phyloP scores from a whole-genome alignment of 202 grass and related monocot species.

The Zoysia matrella region DNA sequence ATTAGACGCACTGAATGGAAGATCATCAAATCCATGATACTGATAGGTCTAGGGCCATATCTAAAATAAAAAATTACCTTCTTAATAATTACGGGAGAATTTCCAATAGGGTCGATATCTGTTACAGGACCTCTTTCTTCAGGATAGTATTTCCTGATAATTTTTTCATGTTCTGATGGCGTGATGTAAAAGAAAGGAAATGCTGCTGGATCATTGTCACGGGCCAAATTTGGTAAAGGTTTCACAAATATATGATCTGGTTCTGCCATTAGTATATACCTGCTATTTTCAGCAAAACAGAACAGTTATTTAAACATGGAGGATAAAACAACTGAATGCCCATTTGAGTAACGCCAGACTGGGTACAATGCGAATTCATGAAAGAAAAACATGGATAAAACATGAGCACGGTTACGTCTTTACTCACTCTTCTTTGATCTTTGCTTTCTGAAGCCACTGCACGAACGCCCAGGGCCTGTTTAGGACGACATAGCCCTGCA shows the following conservation, averaged over 20 bases:
- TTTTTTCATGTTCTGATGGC: slow-evolving; percentile 72
- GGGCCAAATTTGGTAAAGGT: slow-evolving; percentile 86
- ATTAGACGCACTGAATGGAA: slow-evolving; percentile 19
- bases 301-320: slow-evolving; percentile 26
- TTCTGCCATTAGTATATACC: slow-evolving; percentile 97
- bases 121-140: slow-evolving; percentile 78
- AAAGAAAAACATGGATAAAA: neutral
- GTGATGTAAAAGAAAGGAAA: slow-evolving; percentile 97
- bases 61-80: slow-evolving; percentile 65
- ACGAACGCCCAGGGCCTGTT: slow-evolving; percentile 98
- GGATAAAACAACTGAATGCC: neutral
- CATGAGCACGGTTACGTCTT: neutral
- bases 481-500: slow-evolving; percentile 90
- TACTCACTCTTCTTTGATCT: slow-evolving; percentile 91
- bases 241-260: slow-evolving; percentile 93
- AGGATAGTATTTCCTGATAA: slow-evolving; percentile 89
- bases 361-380: slow-evolving; percentile 11
- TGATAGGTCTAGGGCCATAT: slow-evolving; percentile 16
- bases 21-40: slow-evolving; percentile 1
- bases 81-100: slow-evolving; percentile 97
- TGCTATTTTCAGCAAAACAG: slow-evolving; percentile 50
- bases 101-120: slow-evolving; percentile 87
- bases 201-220: slow-evolving; percentile 66
- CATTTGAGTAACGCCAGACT: slow-evolving; percentile 13
- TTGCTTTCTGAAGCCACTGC: slow-evolving; percentile 90